A percentile compares a stretch with the other conserved stretches of the same genome.
These are phyloP conservation scores for Halophytophthora batemanensis DNA, from an alignment of 352 stramenopile genomes.

Conservation along the genomic window DNA sequence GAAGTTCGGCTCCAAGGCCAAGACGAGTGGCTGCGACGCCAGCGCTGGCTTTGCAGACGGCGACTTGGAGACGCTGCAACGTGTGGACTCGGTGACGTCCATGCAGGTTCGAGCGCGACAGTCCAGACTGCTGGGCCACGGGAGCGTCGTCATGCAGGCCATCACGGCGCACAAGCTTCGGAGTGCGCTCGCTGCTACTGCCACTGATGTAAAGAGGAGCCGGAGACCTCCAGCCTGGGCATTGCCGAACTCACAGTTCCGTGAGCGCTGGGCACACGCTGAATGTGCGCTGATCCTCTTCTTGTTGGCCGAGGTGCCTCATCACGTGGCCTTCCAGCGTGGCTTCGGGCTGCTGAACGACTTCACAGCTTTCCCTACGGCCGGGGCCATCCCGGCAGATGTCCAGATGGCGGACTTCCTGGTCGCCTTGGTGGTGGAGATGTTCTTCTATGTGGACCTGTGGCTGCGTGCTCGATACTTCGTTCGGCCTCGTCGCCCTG, in stretches of 20 bases:
- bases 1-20: constrained; percentile 20
- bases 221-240: constrained; percentile 18
- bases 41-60: background rate
- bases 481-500: constrained; percentile 16
- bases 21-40: background rate
- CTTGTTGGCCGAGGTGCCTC: constrained; percentile 37
- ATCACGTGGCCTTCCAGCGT: constrained; percentile 46
- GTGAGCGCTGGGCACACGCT: constrained; percentile 19
- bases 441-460: constrained; percentile 61
- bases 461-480: constrained; percentile 45
- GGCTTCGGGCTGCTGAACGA: constrained; percentile 43
- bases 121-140: constrained; percentile 29
- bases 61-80: constrained; percentile 1
- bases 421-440: constrained; percentile 32
- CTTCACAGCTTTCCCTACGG: constrained; percentile 1
- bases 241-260: constrained; percentile 28
- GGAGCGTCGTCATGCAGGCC: constrained; percentile 31
- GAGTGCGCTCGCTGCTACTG: constrained; percentile 8
- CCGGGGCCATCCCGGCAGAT: constrained; percentile 29
- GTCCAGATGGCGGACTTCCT: constrained; percentile 41
- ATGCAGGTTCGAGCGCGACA: constrained; percentile 33
- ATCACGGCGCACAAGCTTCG: constrained; percentile 19
- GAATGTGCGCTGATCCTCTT: constrained; percentile 35
- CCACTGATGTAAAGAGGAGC: constrained; percentile 2
- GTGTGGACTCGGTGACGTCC: constrained; percentile 29